Base-by-base conservation (phyloP, 2,329 filamentous ascomycete genomes). In the Colletotrichum euphorbiae region DNA sequence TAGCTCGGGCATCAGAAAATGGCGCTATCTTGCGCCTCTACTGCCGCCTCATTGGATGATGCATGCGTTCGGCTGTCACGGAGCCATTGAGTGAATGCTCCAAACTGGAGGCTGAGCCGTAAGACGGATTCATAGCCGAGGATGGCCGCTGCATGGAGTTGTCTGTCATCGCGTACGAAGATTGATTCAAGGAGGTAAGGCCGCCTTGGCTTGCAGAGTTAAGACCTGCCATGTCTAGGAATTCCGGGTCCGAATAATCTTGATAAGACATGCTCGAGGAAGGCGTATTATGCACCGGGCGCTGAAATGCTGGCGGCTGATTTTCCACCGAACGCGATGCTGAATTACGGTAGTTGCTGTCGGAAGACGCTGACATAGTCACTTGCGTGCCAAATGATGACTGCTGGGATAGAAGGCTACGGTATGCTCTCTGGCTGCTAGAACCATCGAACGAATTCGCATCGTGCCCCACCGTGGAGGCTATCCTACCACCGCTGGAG, bases 11-110 rank as follows among this genome's bases (percentile, higher is more conserved):
- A 50, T 11, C 28, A 15, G 4, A n/a, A 12, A 33, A 51, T 2
- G 36, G 40, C 33, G 11, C 21, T 24, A 7, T 19, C 4, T 11
- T 46, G 13, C 6, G 15, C 56, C 9, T 56, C 36, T 68, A 67
- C 33, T 67, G 54, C 31, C 62, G 66, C n/a, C 64, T 55, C 6
- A 50, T 3, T 21, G 58, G 21, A 31, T 64, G 58, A 19, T 59
- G 69, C 48, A 69, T 57, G 33, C 68, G 65, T n/a, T 61, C 28
- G 28, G 28, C 68, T 51, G 64, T 31, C n/a, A 65, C 33, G 12
- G 33, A 19, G 12, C 31, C 31, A n/a, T 57, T 48, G 42, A 69
- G 69, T 8, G 51, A 46, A 19, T 60, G 59, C 21, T 36, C 24
- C 11, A 68, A 43, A 9, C 36, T 36, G 3, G 68, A 21, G 17